These are phyloP conservation scores for Podospora pseudocomata DNA, from an alignment of 495 filamentous ascomycete genomes.

Conservation along the genomic window DNA sequence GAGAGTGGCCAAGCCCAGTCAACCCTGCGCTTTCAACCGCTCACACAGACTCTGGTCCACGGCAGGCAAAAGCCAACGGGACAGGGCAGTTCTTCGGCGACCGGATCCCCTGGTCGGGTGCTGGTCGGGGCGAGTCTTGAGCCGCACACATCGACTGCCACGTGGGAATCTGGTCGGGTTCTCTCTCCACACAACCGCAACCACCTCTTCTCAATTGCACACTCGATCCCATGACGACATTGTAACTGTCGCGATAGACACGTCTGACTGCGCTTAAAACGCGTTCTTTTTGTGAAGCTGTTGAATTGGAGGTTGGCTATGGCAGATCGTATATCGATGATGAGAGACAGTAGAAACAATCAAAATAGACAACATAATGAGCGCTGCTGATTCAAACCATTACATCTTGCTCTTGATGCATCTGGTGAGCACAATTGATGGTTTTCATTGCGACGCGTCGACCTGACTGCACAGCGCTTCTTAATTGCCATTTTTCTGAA, in stretches of 20 bases:
- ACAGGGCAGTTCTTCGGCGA: constrained; percentile 11
- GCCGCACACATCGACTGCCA: constrained; percentile 6
- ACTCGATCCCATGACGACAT: constrained; percentile 30
- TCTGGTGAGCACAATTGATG: constrained; percentile 17
- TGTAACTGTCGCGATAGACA: constrained; percentile 15
- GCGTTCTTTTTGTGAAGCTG: constrained; percentile 18
- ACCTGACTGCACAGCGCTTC: constrained; percentile 1
- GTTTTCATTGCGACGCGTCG: constrained; percentile 23
- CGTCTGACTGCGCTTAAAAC: constrained; percentile 24
- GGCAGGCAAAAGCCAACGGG: constrained; percentile 11
- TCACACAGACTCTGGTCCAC: constrained; percentile 7
- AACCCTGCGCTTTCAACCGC: constrained; percentile 2
- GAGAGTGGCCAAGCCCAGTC: neutral
- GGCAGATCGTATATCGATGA: constrained; percentile 4
- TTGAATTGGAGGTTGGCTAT: constrained; percentile 10
- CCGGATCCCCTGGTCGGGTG: neutral
- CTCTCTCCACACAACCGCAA: constrained; percentile 28
- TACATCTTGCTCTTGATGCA: constrained; percentile 3
- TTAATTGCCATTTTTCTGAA: constrained; percentile 27
- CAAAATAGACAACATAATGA: neutral
- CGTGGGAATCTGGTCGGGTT: constrained; percentile 29
- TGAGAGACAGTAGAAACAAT: constrained; percentile 6
- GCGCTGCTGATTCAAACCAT: neutral
- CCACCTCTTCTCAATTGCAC: constrained; percentile 7
- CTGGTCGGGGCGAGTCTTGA: constrained; percentile 2